Evolutionary conservation across 2,329 filamentous ascomycete genomes (phyloP).

Genomic region (Penicillium sp.): DNA sequence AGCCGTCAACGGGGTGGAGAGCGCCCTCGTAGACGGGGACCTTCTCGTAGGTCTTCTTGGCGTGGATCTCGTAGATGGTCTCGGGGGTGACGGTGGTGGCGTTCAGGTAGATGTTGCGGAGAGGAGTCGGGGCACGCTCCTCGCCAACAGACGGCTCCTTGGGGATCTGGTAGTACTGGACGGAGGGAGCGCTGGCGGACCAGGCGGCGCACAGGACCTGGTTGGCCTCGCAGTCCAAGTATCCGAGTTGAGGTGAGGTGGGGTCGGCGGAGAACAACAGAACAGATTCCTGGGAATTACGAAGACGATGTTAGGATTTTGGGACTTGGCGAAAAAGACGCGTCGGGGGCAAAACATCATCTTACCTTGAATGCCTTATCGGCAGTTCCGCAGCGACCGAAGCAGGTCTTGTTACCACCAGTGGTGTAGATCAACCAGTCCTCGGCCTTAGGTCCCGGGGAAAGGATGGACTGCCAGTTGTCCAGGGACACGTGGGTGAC

Average conservation of each 20-base stretch:
- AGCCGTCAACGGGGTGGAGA: slow-evolving; percentile 63
- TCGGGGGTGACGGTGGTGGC: slow-evolving; percentile 56
- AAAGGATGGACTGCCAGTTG: slow-evolving; percentile 59
- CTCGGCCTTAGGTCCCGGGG: slow-evolving; percentile 43
- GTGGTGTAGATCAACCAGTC: slow-evolving; percentile 63
- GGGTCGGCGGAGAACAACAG: slow-evolving; percentile 54
- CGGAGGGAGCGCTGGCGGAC: slow-evolving; percentile 56
- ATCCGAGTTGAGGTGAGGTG: slow-evolving; percentile 57
- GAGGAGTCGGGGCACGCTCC: slow-evolving; percentile 53
- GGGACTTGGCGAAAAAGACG: slow-evolving; percentile 1
- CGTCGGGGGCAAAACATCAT: neutral
- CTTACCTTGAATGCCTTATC: slow-evolving; percentile 55
- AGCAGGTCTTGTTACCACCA: slow-evolving; percentile 65
- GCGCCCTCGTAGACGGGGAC: slow-evolving; percentile 55
- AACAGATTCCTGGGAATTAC: slow-evolving; percentile 49
- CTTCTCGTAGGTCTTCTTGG: slow-evolving; percentile 57
- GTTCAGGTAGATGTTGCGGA: slow-evolving; percentile 58
- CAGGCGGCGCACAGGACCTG: slow-evolving; percentile 61
- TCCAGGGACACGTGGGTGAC: slow-evolving; percentile 56
- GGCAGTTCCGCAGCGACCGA: slow-evolving; percentile 56
- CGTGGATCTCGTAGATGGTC: slow-evolving; percentile 57
- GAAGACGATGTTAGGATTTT: slow-evolving; percentile 1
- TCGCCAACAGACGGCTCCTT: slow-evolving; percentile 50
- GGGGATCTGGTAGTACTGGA: slow-evolving; percentile 61
- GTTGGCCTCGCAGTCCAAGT: slow-evolving; percentile 60